Percentiles rank a stretch among this genome's conserved stretches.
These are phyloP conservation scores for Mucuna pruriens DNA, from an alignment of 306 rosid genomes.

Conservation along the genomic window DNA sequence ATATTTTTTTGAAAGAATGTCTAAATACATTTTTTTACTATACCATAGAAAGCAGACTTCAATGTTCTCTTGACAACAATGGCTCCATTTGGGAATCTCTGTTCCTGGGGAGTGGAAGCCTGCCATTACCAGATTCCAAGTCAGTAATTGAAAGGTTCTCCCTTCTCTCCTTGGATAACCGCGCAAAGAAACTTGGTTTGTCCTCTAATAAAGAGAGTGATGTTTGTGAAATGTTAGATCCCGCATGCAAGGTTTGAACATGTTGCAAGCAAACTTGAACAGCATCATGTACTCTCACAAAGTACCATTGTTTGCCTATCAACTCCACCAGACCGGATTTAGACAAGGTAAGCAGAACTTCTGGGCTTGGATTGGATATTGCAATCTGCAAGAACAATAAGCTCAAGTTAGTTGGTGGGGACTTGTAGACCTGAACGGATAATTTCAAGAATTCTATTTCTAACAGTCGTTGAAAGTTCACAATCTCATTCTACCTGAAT, in stretches of 20 bases:
- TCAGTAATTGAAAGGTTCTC: constrained; percentile 54
- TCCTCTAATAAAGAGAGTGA: constrained; percentile 43
- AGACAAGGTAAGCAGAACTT: constrained; percentile 79
- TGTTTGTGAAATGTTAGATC: constrained; percentile 39
- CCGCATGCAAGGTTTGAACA: constrained; percentile 61
- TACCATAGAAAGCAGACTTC: constrained; percentile 27
- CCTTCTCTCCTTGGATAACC: constrained; percentile 51
- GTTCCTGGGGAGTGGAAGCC: constrained; percentile 41
- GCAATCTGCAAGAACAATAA: constrained; percentile 69
- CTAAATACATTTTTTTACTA: constrained; percentile 33
- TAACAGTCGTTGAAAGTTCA: not conserved
- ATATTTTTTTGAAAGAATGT: constrained; percentile 37
- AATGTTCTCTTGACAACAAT: constrained; percentile 60
- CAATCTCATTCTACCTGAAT: constrained; percentile 63
- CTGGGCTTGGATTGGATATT: constrained; percentile 86
- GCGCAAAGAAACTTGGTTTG: constrained; percentile 51
- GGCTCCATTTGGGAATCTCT: constrained; percentile 73
- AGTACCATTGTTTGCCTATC: constrained; percentile 96
- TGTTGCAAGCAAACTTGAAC: constrained; percentile 96
- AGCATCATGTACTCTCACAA: constrained; percentile 98
- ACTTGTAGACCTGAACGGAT: not conserved
- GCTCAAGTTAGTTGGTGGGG: constrained; percentile 2
- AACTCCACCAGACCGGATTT: constrained; percentile 77
- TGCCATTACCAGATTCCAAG: constrained; percentile 69
- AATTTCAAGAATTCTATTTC: not conserved